Evolutionary conservation across 164 flowering plant species (phyloP).

Genomic region (Aristolochia californica): DNA sequence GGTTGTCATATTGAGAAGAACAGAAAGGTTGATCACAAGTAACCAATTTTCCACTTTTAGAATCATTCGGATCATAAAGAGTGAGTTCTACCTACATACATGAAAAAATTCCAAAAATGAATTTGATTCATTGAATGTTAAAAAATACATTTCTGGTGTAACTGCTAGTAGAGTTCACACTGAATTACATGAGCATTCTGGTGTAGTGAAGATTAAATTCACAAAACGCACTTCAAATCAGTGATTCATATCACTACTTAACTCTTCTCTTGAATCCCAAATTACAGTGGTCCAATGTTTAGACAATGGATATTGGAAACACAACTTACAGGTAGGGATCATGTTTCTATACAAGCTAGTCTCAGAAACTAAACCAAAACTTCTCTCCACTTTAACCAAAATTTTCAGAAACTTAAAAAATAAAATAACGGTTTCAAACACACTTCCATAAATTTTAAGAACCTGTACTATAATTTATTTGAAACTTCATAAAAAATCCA

Average conservation of each 20-base stretch:
- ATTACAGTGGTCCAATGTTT: no score
- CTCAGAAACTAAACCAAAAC: no score
- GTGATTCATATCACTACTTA: neutral
- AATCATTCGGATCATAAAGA: conserved; percentile 47
- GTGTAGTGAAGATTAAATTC: neutral
- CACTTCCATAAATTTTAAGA: no score
- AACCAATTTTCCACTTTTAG: conserved; percentile 46
- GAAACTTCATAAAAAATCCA: no score
- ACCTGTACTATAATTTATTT: no score
- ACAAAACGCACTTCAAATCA: neutral
- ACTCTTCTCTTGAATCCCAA: neutral
- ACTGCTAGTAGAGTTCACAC: neutral
- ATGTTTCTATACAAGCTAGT: no score
- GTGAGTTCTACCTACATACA: conserved; percentile 56
- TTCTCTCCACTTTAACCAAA: no score
- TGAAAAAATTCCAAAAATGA: neutral
- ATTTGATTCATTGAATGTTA: neutral
- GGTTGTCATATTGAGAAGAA: conserved; percentile 4
- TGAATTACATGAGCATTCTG: neutral
- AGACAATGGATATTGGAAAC: no score
- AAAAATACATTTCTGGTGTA: neutral
- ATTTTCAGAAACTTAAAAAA: no score
- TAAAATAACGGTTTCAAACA: no score
- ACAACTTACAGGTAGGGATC: no score
- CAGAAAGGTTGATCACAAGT: conserved; percentile 62